Percentiles rank a stretch among this genome's conserved stretches.
phyloP scores from a whole-genome alignment of 352 stramenopile genomes.

The Globisporangium nodosum region DNA sequence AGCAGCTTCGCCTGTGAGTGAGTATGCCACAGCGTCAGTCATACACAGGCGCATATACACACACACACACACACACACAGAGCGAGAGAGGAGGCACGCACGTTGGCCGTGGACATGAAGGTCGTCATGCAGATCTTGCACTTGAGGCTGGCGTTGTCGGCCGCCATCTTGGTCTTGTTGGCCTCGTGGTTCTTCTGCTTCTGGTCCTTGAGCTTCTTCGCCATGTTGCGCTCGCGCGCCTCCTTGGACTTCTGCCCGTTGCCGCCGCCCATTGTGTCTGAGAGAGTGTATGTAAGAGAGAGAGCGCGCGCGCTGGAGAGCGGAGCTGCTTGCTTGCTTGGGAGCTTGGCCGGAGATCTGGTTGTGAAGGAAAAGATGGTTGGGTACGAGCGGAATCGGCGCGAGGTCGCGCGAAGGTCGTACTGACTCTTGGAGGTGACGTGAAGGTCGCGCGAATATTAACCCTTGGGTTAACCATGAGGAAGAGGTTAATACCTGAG shows the following conservation, averaged over 20 bases:
- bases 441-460: neutral
- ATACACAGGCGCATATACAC: neutral
- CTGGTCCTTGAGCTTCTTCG: slow-evolving; percentile 82
- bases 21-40: neutral
- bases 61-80: neutral
- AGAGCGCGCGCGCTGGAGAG: too few relatives aligned
- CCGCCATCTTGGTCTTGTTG: slow-evolving; percentile 79
- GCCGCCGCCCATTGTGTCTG: slow-evolving; percentile 62
- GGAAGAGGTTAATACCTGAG: too few relatives aligned
- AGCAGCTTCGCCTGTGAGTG: slow-evolving; percentile 44
- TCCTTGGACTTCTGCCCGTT: slow-evolving; percentile 80
- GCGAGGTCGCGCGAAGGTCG: neutral
- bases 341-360: neutral
- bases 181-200: slow-evolving; percentile 78
- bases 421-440: neutral
- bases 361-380: neutral
- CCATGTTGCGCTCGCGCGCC: slow-evolving; percentile 79
- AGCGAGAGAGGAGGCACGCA: slow-evolving; percentile 23
- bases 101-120: slow-evolving; percentile 80
- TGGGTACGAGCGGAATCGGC: slow-evolving; percentile 1
- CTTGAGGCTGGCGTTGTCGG: slow-evolving; percentile 73
- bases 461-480: too few relatives aligned
- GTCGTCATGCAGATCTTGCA: slow-evolving; percentile 88
- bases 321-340: neutral
- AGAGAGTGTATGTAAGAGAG: neutral